These are phyloP conservation scores for Blakeslea trispora DNA, from an alignment of 371 early-diverging fungal genomes.

Conservation along the genomic window DNA sequence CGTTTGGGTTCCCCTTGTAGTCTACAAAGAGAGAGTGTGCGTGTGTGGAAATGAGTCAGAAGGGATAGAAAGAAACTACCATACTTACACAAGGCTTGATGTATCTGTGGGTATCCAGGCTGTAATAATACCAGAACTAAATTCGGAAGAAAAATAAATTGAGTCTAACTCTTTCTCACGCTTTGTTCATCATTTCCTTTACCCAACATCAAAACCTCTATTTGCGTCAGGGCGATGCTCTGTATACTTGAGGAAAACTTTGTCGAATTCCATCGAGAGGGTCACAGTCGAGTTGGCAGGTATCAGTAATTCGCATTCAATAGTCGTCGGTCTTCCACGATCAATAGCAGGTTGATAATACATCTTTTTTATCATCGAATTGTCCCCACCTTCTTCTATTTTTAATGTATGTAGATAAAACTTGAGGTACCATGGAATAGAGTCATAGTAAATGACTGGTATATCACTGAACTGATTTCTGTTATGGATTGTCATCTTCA, in stretches of 20 bases:
- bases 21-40: too few relatives aligned
- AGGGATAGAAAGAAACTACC: too few relatives aligned
- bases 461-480: constrained; percentile 43
- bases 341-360: constrained; percentile 77
- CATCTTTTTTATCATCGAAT: constrained; percentile 51
- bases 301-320: constrained; percentile 73
- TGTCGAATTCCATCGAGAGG: constrained; percentile 80
- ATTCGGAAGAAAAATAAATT: neutral
- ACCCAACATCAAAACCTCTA: constrained; percentile 92
- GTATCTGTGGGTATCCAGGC: constrained; percentile 23
- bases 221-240: constrained; percentile 97
- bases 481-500: constrained; percentile 74
- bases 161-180: constrained; percentile 11
- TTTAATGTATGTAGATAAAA: constrained; percentile 86
- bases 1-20: constrained; percentile 40
- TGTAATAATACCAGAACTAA: constrained; percentile 46
- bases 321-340: constrained; percentile 76
- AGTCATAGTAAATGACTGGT: constrained; percentile 70
- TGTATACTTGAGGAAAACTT: constrained; percentile 88
- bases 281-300: constrained; percentile 70
- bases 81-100: too few relatives aligned
- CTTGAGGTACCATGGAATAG: constrained; percentile 91
- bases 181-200: constrained; percentile 11
- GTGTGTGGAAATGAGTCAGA: too few relatives aligned
- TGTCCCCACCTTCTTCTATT: constrained; percentile 45